phyloP scores from a whole-genome alignment of 1,284 basidiomycete species.

The Cryptococcus jaspeensis region DNA sequence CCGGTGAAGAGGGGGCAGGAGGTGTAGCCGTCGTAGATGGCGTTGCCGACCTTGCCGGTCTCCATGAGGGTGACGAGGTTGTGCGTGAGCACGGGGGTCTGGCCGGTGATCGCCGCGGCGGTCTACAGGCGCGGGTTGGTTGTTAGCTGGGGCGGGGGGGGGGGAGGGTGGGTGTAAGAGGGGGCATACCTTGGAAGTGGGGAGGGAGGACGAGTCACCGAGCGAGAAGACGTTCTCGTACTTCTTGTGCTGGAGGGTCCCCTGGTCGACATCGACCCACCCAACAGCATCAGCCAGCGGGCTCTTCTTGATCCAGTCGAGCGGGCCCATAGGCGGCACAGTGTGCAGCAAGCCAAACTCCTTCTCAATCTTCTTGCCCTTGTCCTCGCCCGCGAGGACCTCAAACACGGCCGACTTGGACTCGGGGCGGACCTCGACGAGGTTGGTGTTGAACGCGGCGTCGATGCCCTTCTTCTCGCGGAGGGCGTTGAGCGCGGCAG shows the following conservation, averaged over 20 bases:
- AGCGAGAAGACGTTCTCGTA: slow-evolving; percentile 79
- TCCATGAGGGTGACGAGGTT: slow-evolving; percentile 77
- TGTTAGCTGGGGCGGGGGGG: neutral
- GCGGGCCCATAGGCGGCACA: slow-evolving; percentile 86
- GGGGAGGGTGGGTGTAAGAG: neutral
- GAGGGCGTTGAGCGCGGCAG: slow-evolving; percentile 75
- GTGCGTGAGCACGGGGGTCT: slow-evolving; percentile 88
- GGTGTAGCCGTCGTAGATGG: slow-evolving; percentile 76
- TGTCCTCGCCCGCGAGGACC: slow-evolving; percentile 59
- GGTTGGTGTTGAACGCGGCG: slow-evolving; percentile 79
- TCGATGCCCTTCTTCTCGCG: slow-evolving; percentile 76
- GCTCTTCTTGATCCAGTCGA: slow-evolving; percentile 74
- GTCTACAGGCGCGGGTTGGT: slow-evolving; percentile 59
- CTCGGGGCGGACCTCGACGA: slow-evolving; percentile 68
- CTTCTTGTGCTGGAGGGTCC: slow-evolving; percentile 79
- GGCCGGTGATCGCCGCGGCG: slow-evolving; percentile 85
- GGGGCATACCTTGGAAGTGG: slow-evolving; percentile 71
- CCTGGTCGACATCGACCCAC: slow-evolving; percentile 82
- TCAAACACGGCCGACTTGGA: slow-evolving; percentile 82
- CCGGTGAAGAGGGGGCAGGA: slow-evolving; percentile 51
- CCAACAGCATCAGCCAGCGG: slow-evolving; percentile 76
- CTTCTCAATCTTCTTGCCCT: slow-evolving; percentile 61
- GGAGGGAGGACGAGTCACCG: slow-evolving; percentile 86
- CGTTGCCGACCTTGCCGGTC: slow-evolving; percentile 65
- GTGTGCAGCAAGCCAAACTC: slow-evolving; percentile 86